Conservation (phyloP, 352 stramenopile genomes). For the Hyaloperonospora brassicae region DNA sequence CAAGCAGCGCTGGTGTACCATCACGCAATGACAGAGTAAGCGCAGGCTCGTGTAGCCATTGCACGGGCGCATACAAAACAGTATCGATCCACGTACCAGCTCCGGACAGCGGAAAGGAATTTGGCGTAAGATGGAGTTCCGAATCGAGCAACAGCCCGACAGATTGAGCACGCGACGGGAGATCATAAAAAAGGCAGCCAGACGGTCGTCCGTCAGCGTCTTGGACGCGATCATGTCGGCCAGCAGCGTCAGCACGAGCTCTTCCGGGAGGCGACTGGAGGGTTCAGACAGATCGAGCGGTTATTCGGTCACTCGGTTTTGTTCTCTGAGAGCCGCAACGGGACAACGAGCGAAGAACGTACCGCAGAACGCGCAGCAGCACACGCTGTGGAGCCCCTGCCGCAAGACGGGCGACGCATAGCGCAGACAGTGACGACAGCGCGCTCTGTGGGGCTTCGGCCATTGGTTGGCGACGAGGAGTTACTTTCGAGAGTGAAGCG, state of each 20-base stretch:
- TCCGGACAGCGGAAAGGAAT: slow-evolving; percentile 79
- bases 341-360: slow-evolving; percentile 7
- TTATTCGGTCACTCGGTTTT: slow-evolving; percentile 5
- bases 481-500: no score
- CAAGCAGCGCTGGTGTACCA: slow-evolving; percentile 48
- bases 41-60: background rate
- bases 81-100: slow-evolving; percentile 34
- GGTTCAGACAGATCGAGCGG: background rate
- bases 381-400: slow-evolving; percentile 44
- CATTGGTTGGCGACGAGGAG: slow-evolving; percentile 7
- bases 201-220: slow-evolving; percentile 74
- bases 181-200: slow-evolving; percentile 76
- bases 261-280: slow-evolving; percentile 64
- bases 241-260: slow-evolving; percentile 70
- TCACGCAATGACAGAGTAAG: background rate
- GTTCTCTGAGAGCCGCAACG: background rate
- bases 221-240: slow-evolving; percentile 62
- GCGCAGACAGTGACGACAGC: slow-evolving; percentile 41
- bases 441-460: slow-evolving; percentile 17
- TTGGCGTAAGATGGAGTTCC: slow-evolving; percentile 81
- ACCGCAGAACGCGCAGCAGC: slow-evolving; percentile 56
- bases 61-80: no score
- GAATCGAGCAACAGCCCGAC: slow-evolving; percentile 62
- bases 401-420: slow-evolving; percentile 57
- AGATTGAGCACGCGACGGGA: slow-evolving; percentile 66